These are phyloP conservation scores for Avena eriantha DNA, from an alignment of 176 grass and related monocot species.

Conservation along the genomic window DNA sequence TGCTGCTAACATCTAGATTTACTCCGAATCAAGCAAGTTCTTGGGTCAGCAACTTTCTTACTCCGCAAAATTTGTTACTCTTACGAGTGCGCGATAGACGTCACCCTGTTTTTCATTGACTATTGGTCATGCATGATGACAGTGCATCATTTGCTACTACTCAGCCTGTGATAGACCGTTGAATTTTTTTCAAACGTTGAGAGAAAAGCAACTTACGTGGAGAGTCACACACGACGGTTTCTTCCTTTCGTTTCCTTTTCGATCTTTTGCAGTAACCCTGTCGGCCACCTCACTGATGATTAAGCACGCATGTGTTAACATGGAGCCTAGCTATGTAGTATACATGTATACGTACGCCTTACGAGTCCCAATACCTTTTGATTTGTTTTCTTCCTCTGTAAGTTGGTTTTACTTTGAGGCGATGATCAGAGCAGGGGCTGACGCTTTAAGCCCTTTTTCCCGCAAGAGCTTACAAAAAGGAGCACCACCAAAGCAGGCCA, in stretches of 20 bases:
- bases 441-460: conserved; percentile 43
- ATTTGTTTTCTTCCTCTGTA: conserved; percentile 7
- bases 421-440: conserved; percentile 38
- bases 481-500: conserved; percentile 7
- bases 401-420: conserved; percentile 55
- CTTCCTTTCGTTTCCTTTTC: conserved; percentile 40
- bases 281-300: conserved; percentile 42
- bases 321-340: not conserved
- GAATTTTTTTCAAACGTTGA: conserved; percentile 47
- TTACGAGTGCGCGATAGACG: not conserved
- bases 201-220: conserved; percentile 28
- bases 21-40: not conserved
- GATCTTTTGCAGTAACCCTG: conserved; percentile 49
- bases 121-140: conserved; percentile 21
- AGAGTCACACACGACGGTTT: conserved; percentile 45
- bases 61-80: not conserved
- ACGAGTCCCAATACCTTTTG: conserved; percentile 36
- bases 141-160: conserved; percentile 12
- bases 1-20: not conserved
- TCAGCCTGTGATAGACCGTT: conserved; percentile 13
- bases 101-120: not conserved
- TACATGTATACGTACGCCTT: not conserved
- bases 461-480: conserved; percentile 51
- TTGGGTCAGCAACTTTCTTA: not conserved
- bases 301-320: not conserved